Base-by-base conservation (phyloP, 495 filamentous ascomycete species). In the Chaetomium tenue region DNA sequence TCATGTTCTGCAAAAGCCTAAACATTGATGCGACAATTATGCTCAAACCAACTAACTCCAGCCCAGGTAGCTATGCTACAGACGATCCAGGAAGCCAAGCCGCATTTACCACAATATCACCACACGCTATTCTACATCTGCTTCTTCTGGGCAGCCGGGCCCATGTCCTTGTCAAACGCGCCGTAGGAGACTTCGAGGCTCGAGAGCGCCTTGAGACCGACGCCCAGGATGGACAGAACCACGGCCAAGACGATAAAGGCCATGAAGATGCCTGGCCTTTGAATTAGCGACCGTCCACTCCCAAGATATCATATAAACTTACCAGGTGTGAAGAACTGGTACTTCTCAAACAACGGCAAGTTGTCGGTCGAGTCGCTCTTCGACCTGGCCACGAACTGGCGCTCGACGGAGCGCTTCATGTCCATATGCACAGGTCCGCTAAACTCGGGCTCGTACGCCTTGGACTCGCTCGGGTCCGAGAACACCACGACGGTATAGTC, bases 91-190 rank as follows among this genome's bases (percentile, higher is more conserved):
- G 7, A 54, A 68, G 26, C 52, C 26, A 50, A 22, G 12, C 58
- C 55, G 13, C n/a, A 54, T 22, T 15, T 15, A 42, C 39, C 54
- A 39, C 33, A 23, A 26, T 12, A 60, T 44, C 44, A 15, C 13
- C 44, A 3, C 47, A 39, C 62, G 13, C 42, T 51, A 48, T 6
- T 58, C 50, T 78, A 84, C 78, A 89, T 82, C 74, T 89, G 84
- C 80, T 96, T 96, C 84, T 90, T 96, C 78, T 95, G 90, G 60
- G 86, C 90, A 39, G 84, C 81, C 52, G 91, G 88, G 0, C 93
- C 91, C 78, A 91, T 96, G 74, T 97, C 93, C 82, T 94, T 96
- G 72, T 95, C 92, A 74, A 98, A 98, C 1, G 94, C 92, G 55
- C 88, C 90, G 77, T 98, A 98, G 12, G 89, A 87, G 15, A 98